Evolutionary conservation across 805 yeast species (phyloP).

Genomic region (Barnettozyma pratensis): DNA sequence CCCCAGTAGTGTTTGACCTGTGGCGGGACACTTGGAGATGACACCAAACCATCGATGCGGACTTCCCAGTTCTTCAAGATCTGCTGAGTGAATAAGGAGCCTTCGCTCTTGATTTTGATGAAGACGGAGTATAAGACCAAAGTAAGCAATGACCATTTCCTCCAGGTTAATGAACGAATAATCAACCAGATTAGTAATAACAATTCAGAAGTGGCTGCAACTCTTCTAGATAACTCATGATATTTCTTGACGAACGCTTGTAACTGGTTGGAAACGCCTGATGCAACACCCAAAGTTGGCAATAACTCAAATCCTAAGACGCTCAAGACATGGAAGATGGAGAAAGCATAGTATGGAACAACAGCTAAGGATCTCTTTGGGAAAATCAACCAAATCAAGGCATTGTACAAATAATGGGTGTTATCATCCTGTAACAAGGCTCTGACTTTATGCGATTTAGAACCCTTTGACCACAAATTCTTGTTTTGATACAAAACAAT

Average conservation of each 20-base stretch:
- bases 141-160: constrained; percentile 56
- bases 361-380: constrained; percentile 61
- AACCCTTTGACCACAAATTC: constrained; percentile 24
- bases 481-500: constrained; percentile 61
- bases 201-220: constrained; percentile 58
- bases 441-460: constrained; percentile 20
- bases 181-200: constrained; percentile 36
- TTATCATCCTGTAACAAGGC: constrained; percentile 55
- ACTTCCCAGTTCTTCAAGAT: constrained; percentile 68
- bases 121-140: constrained; percentile 53
- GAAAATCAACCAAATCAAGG: constrained; percentile 47
- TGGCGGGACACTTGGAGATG: constrained; percentile 51
- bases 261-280: constrained; percentile 27
- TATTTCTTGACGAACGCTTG: constrained; percentile 43
- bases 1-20: constrained; percentile 45
- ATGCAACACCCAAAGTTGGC: constrained; percentile 44
- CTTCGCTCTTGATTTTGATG: constrained; percentile 73
- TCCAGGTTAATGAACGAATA: constrained; percentile 53
- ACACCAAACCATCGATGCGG: constrained; percentile 50
- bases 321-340: constrained; percentile 76
- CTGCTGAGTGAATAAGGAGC: constrained; percentile 65
- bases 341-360: constrained; percentile 70
- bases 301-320: constrained; percentile 61
- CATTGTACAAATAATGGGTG: constrained; percentile 61
- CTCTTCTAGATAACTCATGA: constrained; percentile 53